Conservation (phyloP, 345 rosid species). For the Citrus medica region DNA sequence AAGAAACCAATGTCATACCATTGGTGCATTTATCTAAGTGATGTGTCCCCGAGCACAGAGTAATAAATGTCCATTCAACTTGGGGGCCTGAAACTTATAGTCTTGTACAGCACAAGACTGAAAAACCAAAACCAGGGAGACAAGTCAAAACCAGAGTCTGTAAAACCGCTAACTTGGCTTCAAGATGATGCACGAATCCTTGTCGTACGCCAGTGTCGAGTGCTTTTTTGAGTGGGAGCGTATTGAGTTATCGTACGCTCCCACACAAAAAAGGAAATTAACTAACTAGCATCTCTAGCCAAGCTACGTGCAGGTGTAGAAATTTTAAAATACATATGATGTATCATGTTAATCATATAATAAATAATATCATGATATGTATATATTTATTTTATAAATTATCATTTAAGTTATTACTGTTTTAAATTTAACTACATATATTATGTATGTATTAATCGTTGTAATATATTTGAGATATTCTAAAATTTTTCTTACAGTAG, state of each 20-base stretch:
- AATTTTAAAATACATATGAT: too few species aligned
- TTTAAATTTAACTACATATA: too few species aligned
- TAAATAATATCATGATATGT: too few species aligned
- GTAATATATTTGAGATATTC: too few species aligned
- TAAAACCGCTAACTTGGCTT: conserved; percentile 21
- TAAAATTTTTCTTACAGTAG: too few species aligned
- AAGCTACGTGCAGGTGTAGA: background rate
- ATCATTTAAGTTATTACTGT: too few species aligned
- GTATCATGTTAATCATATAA: too few species aligned
- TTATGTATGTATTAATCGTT: too few species aligned
- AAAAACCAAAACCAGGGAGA: background rate
- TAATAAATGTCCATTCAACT: conserved; percentile 1
- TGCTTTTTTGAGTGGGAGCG: background rate
- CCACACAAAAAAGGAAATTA: background rate
- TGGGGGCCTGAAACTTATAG: conserved; percentile 6
- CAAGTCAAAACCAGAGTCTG: conserved; percentile 23
- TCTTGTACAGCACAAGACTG: background rate
- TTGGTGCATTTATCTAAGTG: background rate
- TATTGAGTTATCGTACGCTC: conserved; percentile 20
- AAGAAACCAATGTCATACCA: too few species aligned
- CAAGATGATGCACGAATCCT: conserved; percentile 7
- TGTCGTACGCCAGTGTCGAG: conserved; percentile 12
- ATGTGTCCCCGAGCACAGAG: background rate
- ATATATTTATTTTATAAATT: too few species aligned
- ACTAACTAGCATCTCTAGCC: background rate